These are phyloP conservation scores for Amauroascus niger DNA, from an alignment of 2,329 filamentous ascomycete species.

Conservation along the genomic window DNA sequence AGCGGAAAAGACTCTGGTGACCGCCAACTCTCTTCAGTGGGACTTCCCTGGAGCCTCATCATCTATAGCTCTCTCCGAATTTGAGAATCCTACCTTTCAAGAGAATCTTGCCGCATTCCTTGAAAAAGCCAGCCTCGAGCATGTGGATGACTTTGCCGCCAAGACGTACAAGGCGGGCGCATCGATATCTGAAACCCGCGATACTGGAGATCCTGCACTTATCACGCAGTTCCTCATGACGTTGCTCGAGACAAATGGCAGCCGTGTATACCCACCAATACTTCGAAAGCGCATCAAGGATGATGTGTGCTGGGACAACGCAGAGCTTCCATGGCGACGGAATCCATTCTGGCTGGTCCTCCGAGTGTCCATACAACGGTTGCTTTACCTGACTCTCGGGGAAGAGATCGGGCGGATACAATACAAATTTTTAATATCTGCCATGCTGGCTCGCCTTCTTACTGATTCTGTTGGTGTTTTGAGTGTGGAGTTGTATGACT, in stretches of 20 bases:
- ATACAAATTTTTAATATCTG: constrained; percentile 47
- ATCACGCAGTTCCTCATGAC: constrained; percentile 45
- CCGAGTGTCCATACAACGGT: constrained; percentile 42
- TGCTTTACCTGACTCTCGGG: constrained; percentile 38
- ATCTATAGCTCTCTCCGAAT: constrained; percentile 20
- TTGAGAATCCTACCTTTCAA: constrained; percentile 22
- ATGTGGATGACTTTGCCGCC: constrained; percentile 27
- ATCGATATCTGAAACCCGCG: constrained; percentile 36
- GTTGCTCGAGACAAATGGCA: constrained; percentile 32
- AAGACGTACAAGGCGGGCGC: constrained; percentile 33
- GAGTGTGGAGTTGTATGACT: constrained; percentile 25
- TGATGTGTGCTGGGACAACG: constrained; percentile 41
- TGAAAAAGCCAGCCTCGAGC: constrained; percentile 31
- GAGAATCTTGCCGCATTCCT: constrained; percentile 27
- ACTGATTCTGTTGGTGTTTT: constrained; percentile 14
- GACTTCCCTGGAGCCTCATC: constrained; percentile 39
- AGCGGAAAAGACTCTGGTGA: constrained; percentile 31
- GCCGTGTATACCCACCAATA: constrained; percentile 18
- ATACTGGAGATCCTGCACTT: constrained; percentile 43
- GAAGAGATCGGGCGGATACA: constrained; percentile 29
- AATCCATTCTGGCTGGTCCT: constrained; percentile 49
- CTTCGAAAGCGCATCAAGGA: constrained; percentile 32
- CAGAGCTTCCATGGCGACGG: constrained; percentile 39
- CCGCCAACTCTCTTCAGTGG: constrained; percentile 35
- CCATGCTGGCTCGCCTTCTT: constrained; percentile 37